Conservation (phyloP, 169 alveolate species). For the Plasmodium coatneyi region DNA sequence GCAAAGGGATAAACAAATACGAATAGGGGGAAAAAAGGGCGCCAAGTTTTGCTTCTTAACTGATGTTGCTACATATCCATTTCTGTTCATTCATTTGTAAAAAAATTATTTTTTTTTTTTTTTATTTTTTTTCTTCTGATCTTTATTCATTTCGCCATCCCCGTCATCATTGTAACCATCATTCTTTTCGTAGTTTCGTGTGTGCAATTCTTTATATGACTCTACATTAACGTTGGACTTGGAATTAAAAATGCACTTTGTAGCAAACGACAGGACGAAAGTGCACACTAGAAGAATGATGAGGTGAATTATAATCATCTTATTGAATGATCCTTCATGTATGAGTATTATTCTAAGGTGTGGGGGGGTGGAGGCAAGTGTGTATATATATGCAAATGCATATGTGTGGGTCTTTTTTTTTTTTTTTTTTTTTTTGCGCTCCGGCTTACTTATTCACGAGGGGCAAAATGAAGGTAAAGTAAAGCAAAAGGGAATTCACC, state of each 20-base stretch:
- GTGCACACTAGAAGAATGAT: neutral
- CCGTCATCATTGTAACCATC: constrained; percentile 6
- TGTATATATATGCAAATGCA: neutral
- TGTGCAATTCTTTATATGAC: neutral
- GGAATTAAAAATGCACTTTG: constrained; percentile 26
- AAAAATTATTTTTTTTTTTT: neutral
- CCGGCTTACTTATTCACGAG: constrained; percentile 40
- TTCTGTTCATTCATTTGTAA: neutral
- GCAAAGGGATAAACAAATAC: neutral
- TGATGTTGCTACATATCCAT: neutral
- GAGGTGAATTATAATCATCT: constrained; percentile 23
- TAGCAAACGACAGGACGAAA: constrained; percentile 4
- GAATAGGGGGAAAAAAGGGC: neutral
- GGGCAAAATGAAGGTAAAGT: constrained; percentile 59
- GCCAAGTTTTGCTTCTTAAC: neutral
- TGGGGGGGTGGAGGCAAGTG: neutral
- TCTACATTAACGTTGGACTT: neutral
- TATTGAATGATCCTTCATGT: constrained; percentile 29
- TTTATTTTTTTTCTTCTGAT: constrained; percentile 20
- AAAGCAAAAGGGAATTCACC: constrained; percentile 27
- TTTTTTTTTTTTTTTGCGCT: neutral
- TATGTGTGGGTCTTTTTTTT: neutral
- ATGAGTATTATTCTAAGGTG: constrained; percentile 29
- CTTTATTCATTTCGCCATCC: constrained; percentile 16
- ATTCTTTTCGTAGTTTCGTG: constrained; percentile 9